phyloP scores from a whole-genome alignment of 2,329 filamentous ascomycete genomes.

The Fusarium mangiferae region DNA sequence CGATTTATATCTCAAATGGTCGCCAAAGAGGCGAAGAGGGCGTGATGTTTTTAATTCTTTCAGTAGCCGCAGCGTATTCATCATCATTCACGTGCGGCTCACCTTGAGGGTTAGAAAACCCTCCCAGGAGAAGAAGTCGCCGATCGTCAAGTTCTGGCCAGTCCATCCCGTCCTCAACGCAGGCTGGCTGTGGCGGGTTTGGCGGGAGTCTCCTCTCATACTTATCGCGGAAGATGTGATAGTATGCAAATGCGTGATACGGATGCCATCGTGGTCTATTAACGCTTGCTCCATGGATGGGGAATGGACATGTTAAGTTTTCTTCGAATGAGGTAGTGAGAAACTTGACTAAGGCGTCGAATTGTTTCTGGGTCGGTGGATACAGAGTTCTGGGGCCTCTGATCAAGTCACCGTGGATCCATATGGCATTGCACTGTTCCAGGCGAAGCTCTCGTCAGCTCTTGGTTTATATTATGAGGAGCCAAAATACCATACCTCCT shows the following conservation, averaged over 20 bases:
- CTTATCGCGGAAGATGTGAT: conserved; percentile 30
- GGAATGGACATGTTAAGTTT: neutral
- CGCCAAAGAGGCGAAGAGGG: neutral
- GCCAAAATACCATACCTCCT: neutral
- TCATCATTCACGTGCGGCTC: neutral
- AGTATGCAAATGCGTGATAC: conserved; percentile 8
- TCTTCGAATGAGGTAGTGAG: neutral
- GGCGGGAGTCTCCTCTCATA: neutral
- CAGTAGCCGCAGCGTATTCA: neutral
- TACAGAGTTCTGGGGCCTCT: conserved; percentile 12
- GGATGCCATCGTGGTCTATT: conserved; percentile 28
- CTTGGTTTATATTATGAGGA: rapidly evolving
- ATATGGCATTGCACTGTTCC: conserved; percentile 12
- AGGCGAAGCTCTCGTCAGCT: too few species aligned
- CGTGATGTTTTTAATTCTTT: conserved; percentile 3
- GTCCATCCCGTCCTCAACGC: neutral
- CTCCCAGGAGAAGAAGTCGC: neutral
- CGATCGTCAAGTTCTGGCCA: conserved; percentile 13
- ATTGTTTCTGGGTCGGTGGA: conserved; percentile 14
- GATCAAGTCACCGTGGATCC: conserved; percentile 12
- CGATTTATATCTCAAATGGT: neutral
- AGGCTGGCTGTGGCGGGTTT: neutral
- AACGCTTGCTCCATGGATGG: neutral
- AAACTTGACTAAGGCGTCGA: neutral
- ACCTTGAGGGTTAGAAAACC: neutral